Base-by-base conservation (phyloP, 257 asterid species). In the Ballota nigra region DNA sequence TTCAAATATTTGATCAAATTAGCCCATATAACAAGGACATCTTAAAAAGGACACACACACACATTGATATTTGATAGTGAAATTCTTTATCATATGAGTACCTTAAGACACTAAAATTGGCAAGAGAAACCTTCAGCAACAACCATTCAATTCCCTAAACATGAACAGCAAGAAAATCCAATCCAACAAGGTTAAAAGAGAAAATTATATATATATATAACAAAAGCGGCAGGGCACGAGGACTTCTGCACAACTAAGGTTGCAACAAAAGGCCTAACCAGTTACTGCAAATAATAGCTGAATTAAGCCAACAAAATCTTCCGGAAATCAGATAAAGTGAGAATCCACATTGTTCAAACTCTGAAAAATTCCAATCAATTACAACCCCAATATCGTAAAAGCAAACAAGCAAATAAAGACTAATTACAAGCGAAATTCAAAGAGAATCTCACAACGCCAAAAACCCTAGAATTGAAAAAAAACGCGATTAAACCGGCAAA, bases 391-490 rank as follows among this genome's bases (percentile, higher is more conserved):
- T 28, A 36, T 63, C 19, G 51, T 24, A 61, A 51, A 9, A 33
- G 29, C 31, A 75, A 4, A 40, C 26, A 19, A 4, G 4, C 0
- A 34, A 77, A 53, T 11, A 60, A 7, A 66, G 52, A 41, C 12
- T 23, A 52, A 68, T n/a, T 52, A 65, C 16, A 77, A 13, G 4
- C 22, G 24, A 72, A 70, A 23, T 23, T 69, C 16, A 15, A 33
- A 33, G 0, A 5, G 7, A 33, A 24, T 24, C 24, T 7, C 38
- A 58, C 8, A 59, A 71, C 66, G 61, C 76, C 74, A 58, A 53
- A 71, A 81, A 71, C 83, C 83, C 79, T 81, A 81, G 65, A 71
- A 75, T 23, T 63, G 41, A n/a, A 34, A n/a, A 34, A 69, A 16
- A 28, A 18, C 11, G 18, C 41, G 20, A 60, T 15, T 71, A 40